Evolutionary conservation across 441 rosid genomes (phyloP).

Genomic region (Aquilaria agallochum): DNA sequence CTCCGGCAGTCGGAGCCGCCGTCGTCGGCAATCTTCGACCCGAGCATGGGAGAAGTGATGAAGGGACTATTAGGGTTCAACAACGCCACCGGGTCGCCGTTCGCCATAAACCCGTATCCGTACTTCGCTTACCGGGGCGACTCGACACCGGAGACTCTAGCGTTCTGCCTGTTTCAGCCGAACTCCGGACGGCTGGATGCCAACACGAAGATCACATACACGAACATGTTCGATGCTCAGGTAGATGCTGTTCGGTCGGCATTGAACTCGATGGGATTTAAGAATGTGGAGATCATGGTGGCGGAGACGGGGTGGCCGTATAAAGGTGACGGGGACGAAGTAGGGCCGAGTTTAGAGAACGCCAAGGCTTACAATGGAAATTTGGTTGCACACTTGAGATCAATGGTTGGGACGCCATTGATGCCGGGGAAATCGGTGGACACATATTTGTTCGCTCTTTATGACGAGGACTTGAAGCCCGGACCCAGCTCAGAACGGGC

Average conservation of each 20-base stretch:
- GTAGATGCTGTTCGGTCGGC: constrained; percentile 86
- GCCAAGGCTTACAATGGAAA: constrained; percentile 86
- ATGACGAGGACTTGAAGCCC: constrained; percentile 86
- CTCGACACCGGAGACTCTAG: constrained; percentile 70
- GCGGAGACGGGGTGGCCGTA: constrained; percentile 99
- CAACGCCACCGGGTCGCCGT: constrained; percentile 72
- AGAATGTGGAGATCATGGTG: constrained; percentile 75
- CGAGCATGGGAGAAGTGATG: constrained; percentile 48
- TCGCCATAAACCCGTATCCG: constrained; percentile 79
- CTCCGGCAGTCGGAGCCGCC: constrained; percentile 76
- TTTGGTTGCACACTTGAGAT: constrained; percentile 79
- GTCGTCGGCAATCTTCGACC: constrained; percentile 53
- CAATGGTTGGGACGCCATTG: constrained; percentile 78
- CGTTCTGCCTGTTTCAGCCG: constrained; percentile 78
- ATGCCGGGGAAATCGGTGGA: constrained; percentile 89
- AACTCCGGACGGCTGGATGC: constrained; percentile 70
- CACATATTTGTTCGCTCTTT: constrained; percentile 79
- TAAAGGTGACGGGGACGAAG: constrained; percentile 74
- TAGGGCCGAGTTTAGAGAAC: constrained; percentile 64
- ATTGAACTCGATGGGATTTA: constrained; percentile 50
- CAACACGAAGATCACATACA: constrained; percentile 71
- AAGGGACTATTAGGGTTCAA: constrained; percentile 65
- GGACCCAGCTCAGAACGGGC: constrained; percentile 70
- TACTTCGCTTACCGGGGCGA: constrained; percentile 80
- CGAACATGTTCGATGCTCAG: constrained; percentile 98